Evolutionary conservation across 75 land plant species (phyloP).

Genomic region (Ceratopteris richardii): DNA sequence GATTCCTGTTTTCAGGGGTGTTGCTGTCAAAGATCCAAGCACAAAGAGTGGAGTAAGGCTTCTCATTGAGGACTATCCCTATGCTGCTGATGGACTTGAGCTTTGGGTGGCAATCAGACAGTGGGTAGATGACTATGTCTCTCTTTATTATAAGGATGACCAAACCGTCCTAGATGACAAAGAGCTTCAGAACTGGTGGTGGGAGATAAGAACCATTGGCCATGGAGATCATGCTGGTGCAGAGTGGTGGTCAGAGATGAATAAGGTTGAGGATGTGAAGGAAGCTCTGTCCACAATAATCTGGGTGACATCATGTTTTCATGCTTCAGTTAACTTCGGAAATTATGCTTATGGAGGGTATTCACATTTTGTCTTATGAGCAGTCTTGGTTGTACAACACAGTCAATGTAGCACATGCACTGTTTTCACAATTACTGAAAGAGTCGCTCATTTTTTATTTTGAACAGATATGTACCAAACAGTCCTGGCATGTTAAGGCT

Average conservation of each 20-base stretch:
- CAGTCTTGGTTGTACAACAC: no score
- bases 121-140: slow-evolving; percentile 40
- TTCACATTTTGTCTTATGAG: slow-evolving; percentile 2
- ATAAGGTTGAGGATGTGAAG: slow-evolving; percentile 17
- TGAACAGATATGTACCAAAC: slow-evolving; percentile 52
- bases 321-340: slow-evolving; percentile 56
- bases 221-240: slow-evolving; percentile 39
- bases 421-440: no score
- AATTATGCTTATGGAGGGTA: slow-evolving; percentile 30
- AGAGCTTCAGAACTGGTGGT: slow-evolving; percentile 58
- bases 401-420: no score
- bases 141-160: slow-evolving; percentile 33
- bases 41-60: slow-evolving; percentile 38
- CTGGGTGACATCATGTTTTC: slow-evolving; percentile 34
- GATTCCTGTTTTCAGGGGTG: slow-evolving; percentile 14
- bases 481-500: slow-evolving; percentile 48
- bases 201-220: slow-evolving; percentile 31
- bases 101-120: slow-evolving; percentile 32
- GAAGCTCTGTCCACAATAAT: slow-evolving; percentile 31
- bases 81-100: slow-evolving; percentile 48
- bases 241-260: slow-evolving; percentile 39
- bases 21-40: slow-evolving; percentile 21
- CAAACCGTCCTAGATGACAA: slow-evolving; percentile 18
- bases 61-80: slow-evolving; percentile 51
- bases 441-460: no score